Conservation (phyloP, 495 filamentous ascomycete species). For the Xylaria sp. region DNA sequence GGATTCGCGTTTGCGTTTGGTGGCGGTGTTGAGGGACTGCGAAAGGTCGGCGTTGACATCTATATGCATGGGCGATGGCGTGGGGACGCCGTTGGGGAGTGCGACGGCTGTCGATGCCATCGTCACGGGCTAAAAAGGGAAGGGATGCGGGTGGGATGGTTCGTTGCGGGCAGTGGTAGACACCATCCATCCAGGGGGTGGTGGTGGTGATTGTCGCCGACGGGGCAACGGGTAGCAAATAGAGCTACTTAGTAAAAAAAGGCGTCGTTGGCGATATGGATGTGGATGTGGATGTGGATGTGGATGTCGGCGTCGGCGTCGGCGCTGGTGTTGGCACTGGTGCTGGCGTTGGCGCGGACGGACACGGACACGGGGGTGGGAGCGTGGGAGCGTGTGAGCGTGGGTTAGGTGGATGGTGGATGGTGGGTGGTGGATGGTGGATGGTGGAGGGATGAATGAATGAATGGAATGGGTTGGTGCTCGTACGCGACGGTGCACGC, state of each 20-base stretch:
- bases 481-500: conserved; percentile 27
- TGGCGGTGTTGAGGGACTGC: conserved; percentile 50
- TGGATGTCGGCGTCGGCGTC: conserved; percentile 14
- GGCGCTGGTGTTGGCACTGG: conserved; percentile 3
- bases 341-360: conserved; percentile 20
- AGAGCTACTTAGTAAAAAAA: background rate
- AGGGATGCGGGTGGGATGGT: conserved; percentile 2
- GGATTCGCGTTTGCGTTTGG: conserved; percentile 64
- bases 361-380: conserved; percentile 2
- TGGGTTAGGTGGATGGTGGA: conserved; percentile 12
- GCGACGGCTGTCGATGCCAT: conserved; percentile 55
- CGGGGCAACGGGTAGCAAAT: background rate
- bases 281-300: too few relatives aligned
- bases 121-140: conserved; percentile 28
- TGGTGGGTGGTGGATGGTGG: conserved; percentile 8
- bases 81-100: conserved; percentile 50
- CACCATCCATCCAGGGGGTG: conserved; percentile 21
- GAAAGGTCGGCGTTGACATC: conserved; percentile 39
- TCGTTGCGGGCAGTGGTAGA: background rate
- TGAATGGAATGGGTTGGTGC: conserved; percentile 10
- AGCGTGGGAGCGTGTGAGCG: background rate
- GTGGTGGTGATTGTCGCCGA: conserved; percentile 14
- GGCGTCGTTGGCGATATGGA: conserved; percentile 14
- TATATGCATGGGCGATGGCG: conserved; percentile 31
- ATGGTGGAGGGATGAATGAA: too few relatives aligned